Evolutionary conservation across 768 basidiomycete species (phyloP).

Genomic region (Neoboletus subvelutipes): DNA sequence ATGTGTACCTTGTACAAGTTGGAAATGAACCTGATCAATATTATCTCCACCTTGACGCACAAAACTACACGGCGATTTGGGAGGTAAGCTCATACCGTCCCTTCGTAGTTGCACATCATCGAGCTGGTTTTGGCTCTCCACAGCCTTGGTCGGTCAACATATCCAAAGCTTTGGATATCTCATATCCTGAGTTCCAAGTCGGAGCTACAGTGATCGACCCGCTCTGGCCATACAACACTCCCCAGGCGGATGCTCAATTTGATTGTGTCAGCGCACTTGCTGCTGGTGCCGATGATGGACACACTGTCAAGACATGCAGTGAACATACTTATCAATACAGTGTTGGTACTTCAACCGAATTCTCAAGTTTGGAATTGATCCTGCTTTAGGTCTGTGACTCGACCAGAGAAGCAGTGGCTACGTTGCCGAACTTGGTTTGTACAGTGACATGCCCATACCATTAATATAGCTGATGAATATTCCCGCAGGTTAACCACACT

Average conservation of each 20-base stretch:
- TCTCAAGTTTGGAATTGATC: conserved; percentile 41
- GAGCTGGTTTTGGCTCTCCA: not conserved
- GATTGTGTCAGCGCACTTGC: conserved; percentile 51
- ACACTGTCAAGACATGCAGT: conserved; percentile 47
- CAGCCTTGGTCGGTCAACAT: conserved; percentile 53
- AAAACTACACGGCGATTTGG: conserved; percentile 47
- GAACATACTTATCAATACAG: conserved; percentile 58
- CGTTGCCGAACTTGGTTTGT: conserved; percentile 47
- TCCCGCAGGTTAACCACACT: conserved; percentile 49
- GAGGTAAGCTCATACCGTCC: conserved; percentile 32
- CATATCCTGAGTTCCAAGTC: conserved; percentile 46
- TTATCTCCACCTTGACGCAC: conserved; percentile 37
- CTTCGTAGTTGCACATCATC: not conserved
- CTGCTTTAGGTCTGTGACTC: conserved; percentile 7
- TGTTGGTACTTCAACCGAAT: conserved; percentile 29
- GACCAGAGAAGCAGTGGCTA: conserved; percentile 43
- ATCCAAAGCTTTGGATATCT: conserved; percentile 38
- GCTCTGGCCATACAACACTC: conserved; percentile 47
- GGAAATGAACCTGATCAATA: conserved; percentile 60
- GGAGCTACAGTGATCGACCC: conserved; percentile 52
- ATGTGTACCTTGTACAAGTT: conserved; percentile 27
- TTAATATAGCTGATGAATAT: not conserved
- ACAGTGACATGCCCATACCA: not conserved
- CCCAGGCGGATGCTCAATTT: conserved; percentile 36
- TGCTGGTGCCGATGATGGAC: conserved; percentile 42